Base-by-base conservation (phyloP, 768 basidiomycete species). In the Artomyces pyxidatus region DNA sequence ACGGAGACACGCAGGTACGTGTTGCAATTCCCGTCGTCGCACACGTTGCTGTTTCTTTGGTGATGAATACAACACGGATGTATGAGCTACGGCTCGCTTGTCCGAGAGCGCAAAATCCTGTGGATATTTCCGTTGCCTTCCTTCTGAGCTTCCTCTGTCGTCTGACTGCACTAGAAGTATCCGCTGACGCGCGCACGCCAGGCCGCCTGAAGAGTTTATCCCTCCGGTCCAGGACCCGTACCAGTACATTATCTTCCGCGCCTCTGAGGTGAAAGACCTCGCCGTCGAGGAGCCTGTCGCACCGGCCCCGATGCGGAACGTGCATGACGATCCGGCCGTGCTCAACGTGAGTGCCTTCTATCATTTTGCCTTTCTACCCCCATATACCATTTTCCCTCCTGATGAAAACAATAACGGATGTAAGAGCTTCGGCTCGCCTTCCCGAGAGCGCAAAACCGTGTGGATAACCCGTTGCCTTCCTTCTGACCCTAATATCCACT, bases 181-280 rank as follows among this genome's bases (percentile, higher is more conserved):
- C 65, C 71, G 48, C 69, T 63, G 47, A 49, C 54, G 37, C 35
- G 32, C 14, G 10, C 37, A 12, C 17, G 48, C 10, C 59, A 87
- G 85, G 55, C 83, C 85, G 9, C 77, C 81, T 35, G 65, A 75
- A 28, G 83, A 91, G 63, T 93, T 81, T 65, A 88, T 90, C 49
- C 85, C 89, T 4, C 87, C 89, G 0, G 83, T 84, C 38, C 80
- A 81, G 62, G 85, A 85, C 51, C 87, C 88, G 0, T 93, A 91
- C 63, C 77, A 85, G 55, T 91, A 88, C 66, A 91, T 93, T 66
- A 87, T 93, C 55, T 93, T 93, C 68, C 86, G 87, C 45, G 88
- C 88, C 6, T 86, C 86, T 3, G 88, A 92, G 65, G 88, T 91
- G 53, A 90, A 91, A 60, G 88, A 92, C 61, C 74, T 91, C n/a